Evolutionary conservation across 2,329 filamentous ascomycete species (phyloP).

Genomic region (Drechslera avenae): DNA sequence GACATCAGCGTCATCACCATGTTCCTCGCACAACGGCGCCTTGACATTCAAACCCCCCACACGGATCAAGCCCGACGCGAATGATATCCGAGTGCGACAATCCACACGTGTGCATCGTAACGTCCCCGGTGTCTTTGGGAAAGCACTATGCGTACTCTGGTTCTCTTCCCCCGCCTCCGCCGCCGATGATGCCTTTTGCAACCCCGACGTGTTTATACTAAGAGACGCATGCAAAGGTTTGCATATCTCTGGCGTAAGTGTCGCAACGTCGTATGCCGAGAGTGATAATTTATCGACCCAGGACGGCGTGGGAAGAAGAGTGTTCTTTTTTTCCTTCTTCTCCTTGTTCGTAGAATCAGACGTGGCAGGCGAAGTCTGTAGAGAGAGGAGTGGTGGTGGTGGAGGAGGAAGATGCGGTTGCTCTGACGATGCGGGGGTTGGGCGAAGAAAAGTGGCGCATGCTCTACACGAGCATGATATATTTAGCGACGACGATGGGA

Average conservation of each 20-base stretch:
- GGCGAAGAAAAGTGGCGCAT: conserved; percentile 19
- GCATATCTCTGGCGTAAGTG: background rate
- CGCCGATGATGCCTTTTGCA: background rate
- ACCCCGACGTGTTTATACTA: background rate
- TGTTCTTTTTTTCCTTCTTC: too few relatives aligned
- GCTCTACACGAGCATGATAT: conserved; percentile 22
- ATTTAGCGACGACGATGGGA: background rate
- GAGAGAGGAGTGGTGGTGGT: background rate
- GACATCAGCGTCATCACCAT: conserved; percentile 2
- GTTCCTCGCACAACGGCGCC: conserved; percentile 1
- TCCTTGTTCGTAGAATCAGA: background rate
- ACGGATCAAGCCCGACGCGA: background rate
- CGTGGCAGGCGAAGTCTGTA: background rate
- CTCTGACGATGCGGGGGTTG: background rate
- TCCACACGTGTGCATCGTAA: conserved; percentile 2
- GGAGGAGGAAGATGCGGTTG: background rate
- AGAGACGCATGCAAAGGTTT: background rate
- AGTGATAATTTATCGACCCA: conserved; percentile 3
- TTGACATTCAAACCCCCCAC: background rate
- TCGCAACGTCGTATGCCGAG: background rate
- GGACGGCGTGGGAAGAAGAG: background rate
- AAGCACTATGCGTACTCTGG: background rate
- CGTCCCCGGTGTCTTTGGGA: conserved; percentile 8
- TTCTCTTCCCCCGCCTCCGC: background rate
- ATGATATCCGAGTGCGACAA: conserved; percentile 1